phyloP scores from a whole-genome alignment of 2,329 filamentous ascomycete species.

The Colletotrichum abscissum region DNA sequence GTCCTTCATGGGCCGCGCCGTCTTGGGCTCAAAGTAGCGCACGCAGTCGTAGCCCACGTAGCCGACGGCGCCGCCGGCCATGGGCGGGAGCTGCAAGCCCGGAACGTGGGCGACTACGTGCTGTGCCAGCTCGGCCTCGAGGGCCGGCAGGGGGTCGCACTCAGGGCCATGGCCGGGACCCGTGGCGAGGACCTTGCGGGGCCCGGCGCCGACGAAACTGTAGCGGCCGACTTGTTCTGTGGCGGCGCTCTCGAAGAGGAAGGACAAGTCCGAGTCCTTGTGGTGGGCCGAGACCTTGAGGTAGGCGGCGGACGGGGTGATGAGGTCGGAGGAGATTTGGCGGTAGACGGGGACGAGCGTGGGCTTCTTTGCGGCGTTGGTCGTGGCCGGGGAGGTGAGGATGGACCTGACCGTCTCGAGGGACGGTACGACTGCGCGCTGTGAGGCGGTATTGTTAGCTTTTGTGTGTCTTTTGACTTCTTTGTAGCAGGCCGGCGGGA shows the following conservation, averaged over 20 bases:
- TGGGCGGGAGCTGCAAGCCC: slow-evolving; percentile 81
- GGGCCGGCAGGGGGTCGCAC: slow-evolving; percentile 83
- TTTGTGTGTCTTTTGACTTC: background rate
- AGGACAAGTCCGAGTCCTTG: slow-evolving; percentile 79
- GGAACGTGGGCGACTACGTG: slow-evolving; percentile 87
- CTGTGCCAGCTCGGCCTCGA: slow-evolving; percentile 83
- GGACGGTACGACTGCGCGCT: slow-evolving; percentile 57
- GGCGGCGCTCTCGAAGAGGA: slow-evolving; percentile 95
- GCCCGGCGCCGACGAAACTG: slow-evolving; percentile 90
- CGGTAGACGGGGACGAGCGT: slow-evolving; percentile 87
- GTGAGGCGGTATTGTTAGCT: slow-evolving; percentile 20
- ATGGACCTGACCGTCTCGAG: slow-evolving; percentile 58
- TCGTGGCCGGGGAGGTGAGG: slow-evolving; percentile 44
- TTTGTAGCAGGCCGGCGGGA: background rate
- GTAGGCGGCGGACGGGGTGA: slow-evolving; percentile 96
- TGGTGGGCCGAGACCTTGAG: slow-evolving; percentile 86
- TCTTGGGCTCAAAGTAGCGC: slow-evolving; percentile 97
- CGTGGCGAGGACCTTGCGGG: slow-evolving; percentile 84
- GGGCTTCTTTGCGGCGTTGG: slow-evolving; percentile 49
- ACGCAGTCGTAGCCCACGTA: slow-evolving; percentile 99
- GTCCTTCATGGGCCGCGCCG: slow-evolving; percentile 88
- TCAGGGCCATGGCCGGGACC: slow-evolving; percentile 88
- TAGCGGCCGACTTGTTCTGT: slow-evolving; percentile 95
- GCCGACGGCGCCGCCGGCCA: slow-evolving; percentile 93
- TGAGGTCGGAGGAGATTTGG: slow-evolving; percentile 89